Evolutionary conservation across 1,284 basidiomycete genomes (phyloP).

Genomic region (Wallemia hederae): DNA sequence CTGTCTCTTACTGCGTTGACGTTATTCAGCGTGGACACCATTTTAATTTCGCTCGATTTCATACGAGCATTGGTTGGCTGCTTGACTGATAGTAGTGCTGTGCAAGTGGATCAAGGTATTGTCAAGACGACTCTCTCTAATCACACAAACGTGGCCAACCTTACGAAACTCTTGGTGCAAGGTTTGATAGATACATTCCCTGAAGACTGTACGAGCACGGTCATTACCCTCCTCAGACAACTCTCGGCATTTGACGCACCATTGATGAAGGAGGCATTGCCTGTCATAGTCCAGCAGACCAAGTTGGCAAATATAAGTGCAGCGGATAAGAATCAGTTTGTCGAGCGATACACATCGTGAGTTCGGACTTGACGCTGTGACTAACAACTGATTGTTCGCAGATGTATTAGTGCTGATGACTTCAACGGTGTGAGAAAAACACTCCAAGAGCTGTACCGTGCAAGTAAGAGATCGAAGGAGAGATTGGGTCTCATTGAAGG

Average conservation of each 20-base stretch:
- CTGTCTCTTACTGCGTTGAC: slow-evolving; percentile 44
- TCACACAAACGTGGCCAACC: slow-evolving; percentile 30
- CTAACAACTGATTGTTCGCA: background rate
- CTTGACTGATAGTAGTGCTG: slow-evolving; percentile 28
- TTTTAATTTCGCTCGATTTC: slow-evolving; percentile 52
- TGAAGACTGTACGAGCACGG: slow-evolving; percentile 44
- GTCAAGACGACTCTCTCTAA: slow-evolving; percentile 39
- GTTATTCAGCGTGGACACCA: slow-evolving; percentile 46
- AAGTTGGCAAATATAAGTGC: slow-evolving; percentile 31
- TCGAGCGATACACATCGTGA: slow-evolving; percentile 40
- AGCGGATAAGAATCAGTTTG: slow-evolving; percentile 41
- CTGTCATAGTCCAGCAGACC: slow-evolving; percentile 36
- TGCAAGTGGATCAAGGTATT: slow-evolving; percentile 29
- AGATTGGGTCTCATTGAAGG: background rate
- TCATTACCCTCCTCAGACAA: slow-evolving; percentile 47
- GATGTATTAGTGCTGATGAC: background rate
- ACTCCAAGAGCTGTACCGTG: background rate
- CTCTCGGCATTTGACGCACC: slow-evolving; percentile 34
- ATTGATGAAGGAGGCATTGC: slow-evolving; percentile 41
- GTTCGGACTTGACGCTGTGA: slow-evolving; percentile 11
- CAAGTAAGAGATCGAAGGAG: background rate
- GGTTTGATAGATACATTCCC: slow-evolving; percentile 66
- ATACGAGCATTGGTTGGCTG: slow-evolving; percentile 44
- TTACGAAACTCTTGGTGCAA: slow-evolving; percentile 38
- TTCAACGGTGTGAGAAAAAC: background rate